phyloP scores from a whole-genome alignment of 306 rosid genomes.

The Quercus aquifolioides region DNA sequence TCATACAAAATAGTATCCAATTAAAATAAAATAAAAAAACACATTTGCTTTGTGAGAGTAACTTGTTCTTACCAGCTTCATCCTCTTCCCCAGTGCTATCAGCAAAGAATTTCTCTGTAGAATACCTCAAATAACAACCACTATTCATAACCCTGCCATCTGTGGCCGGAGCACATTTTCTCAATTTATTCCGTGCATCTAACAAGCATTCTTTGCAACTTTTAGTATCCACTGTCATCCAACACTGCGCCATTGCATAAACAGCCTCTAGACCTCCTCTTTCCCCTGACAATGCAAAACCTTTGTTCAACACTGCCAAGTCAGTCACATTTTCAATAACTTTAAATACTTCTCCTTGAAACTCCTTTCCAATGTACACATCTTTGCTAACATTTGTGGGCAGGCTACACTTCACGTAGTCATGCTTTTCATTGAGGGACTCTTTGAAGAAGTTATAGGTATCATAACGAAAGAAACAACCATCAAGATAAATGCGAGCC shows the following conservation, averaged over 20 bases:
- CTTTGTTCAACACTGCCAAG: slow-evolving; percentile 9
- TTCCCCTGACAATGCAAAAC: slow-evolving; percentile 30
- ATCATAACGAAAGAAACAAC: slow-evolving; percentile 56
- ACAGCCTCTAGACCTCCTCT: slow-evolving; percentile 35
- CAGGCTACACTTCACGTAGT: slow-evolving; percentile 18
- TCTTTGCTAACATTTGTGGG: neutral
- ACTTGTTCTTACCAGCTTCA: neutral
- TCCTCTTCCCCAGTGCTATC: neutral
- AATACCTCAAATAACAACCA: slow-evolving; percentile 57
- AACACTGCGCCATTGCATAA: slow-evolving; percentile 66
- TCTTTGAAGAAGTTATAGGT: slow-evolving; percentile 30
- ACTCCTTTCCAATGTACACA: neutral
- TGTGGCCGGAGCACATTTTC: slow-evolving; percentile 29
- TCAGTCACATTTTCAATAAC: slow-evolving; percentile 28
- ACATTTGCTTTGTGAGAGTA: too few species aligned
- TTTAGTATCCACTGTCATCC: slow-evolving; percentile 27
- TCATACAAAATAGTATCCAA: too few species aligned
- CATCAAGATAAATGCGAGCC: slow-evolving; percentile 46
- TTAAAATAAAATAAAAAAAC: too few species aligned
- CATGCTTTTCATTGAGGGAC: neutral
- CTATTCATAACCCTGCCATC: slow-evolving; percentile 45
- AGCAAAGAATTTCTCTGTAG: slow-evolving; percentile 40
- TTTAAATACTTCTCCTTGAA: neutral
- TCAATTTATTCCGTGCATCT: slow-evolving; percentile 15
- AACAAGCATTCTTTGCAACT: slow-evolving; percentile 35